Evolutionary conservation across 2,329 filamentous ascomycete species (phyloP).

Genomic region (Ophiostoma ulmi): DNA sequence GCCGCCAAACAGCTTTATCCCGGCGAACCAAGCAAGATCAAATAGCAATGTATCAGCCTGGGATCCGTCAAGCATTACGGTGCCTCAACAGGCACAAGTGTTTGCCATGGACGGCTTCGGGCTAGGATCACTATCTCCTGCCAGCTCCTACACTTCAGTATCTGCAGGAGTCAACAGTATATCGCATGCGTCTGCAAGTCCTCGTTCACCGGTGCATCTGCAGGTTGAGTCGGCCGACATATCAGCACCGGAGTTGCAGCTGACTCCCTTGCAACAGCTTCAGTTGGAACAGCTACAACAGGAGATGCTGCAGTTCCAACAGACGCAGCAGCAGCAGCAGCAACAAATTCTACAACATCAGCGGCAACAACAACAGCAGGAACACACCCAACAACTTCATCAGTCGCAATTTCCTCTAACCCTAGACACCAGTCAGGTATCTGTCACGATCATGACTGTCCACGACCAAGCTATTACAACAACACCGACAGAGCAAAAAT

Average conservation of each 20-base stretch:
- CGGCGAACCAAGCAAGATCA: neutral
- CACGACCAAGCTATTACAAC: neutral
- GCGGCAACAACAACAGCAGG: slow-evolving; percentile 5
- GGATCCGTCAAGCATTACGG: slow-evolving; percentile 39
- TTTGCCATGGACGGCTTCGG: slow-evolving; percentile 38
- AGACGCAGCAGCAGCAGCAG: slow-evolving; percentile 16
- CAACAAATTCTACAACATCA: slow-evolving; percentile 19
- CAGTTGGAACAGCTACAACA: slow-evolving; percentile 22
- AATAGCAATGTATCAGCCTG: neutral
- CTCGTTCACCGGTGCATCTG: slow-evolving; percentile 31
- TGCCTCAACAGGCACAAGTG: slow-evolving; percentile 32
- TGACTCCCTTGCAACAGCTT: slow-evolving; percentile 16
- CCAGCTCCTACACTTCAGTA: slow-evolving; percentile 26
- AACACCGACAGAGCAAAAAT: neutral
- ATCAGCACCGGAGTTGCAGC: slow-evolving; percentile 24
- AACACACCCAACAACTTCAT: slow-evolving; percentile 1
- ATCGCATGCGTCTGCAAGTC: slow-evolving; percentile 31
- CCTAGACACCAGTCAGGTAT: neutral
- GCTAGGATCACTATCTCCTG: slow-evolving; percentile 35
- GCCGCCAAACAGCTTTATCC: neutral
- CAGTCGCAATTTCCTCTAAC: slow-evolving; percentile 2
- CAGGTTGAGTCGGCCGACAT: slow-evolving; percentile 29
- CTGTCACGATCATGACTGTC: neutral
- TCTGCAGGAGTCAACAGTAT: slow-evolving; percentile 26
- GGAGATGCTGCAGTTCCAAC: slow-evolving; percentile 17